Base-by-base conservation (phyloP, 1,284 basidiomycete genomes). In the Pholiota adiposa region DNA sequence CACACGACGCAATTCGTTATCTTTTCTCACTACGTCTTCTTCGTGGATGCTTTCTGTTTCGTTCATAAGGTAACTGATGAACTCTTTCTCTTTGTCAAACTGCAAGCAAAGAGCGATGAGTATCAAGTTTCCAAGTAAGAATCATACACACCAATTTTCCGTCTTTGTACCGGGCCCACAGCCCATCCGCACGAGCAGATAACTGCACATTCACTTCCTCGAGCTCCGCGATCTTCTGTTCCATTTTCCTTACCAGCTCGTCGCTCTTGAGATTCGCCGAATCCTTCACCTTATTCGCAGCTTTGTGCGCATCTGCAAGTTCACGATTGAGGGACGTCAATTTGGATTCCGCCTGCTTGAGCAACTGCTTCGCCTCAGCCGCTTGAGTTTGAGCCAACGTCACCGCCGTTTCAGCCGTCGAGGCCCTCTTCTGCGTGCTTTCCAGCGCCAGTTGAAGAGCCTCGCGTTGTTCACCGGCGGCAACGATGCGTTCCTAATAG, bases 1-100 rank as follows among this genome's bases (percentile, higher is more conserved):
- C 62, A 84, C 84, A 62, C 77, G 71, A 61, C 79, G 79, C 29
- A 86, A 75, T 55, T 85, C 82, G 63, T 85, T 83, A 50, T 75
- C 75, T 67, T 84, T 86, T 38, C 72, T 76, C 19, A 84, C 75
- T 27, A 79, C 72, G 21, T 80, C 78, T 51, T 81, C 76, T 64
- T 84, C 83, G 63, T 84, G 77, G 31, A 79, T 69, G 12, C 75
- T 72, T 54, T 78, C 73, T 7, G 79, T 74, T 49, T 78, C 69
- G 46, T 71, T 72, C 61, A 81, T 74, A 36, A 86, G 63, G 48
- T 73, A 69, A 48, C 75, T 70, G 12, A 82, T 78, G 51, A 86
- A 76, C 5, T 70, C 74, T 64, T 76, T 81, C 66, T 86, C 84
- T 16, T 75, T 65, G 44, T 81, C 77, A 48, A 73, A 79, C 83